These are phyloP conservation scores for Aristolochia contorta DNA, from an alignment of 164 flowering plant species.

Conservation along the genomic window DNA sequence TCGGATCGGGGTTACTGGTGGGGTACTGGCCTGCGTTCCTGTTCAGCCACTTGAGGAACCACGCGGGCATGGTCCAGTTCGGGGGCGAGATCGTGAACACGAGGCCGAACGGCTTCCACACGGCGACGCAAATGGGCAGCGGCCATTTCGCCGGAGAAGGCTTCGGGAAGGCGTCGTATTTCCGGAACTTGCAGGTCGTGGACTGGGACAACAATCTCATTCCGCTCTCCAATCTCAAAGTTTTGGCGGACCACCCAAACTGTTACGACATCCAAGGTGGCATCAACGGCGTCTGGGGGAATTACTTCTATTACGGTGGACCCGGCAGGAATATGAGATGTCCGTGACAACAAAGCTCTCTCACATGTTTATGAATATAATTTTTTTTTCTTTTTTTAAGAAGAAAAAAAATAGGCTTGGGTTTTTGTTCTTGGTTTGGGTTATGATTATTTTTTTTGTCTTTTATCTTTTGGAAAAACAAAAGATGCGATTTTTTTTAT, in stretches of 20 bases:
- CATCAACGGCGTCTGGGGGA: slow-evolving; percentile 70
- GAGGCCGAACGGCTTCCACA: slow-evolving; percentile 54
- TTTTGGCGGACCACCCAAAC: slow-evolving; percentile 72
- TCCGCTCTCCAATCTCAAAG: slow-evolving; percentile 51
- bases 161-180: slow-evolving; percentile 73
- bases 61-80: slow-evolving; percentile 9
- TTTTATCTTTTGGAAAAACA: too few species aligned
- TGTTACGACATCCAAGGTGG: slow-evolving; percentile 80
- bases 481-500: neutral
- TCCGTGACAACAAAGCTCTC: slow-evolving; percentile 29
- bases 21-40: slow-evolving; percentile 8
- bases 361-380: slow-evolving; percentile 7
- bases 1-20: slow-evolving; percentile 4
- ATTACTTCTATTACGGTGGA: slow-evolving; percentile 90
- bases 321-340: slow-evolving; percentile 84
- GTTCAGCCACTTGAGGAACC: slow-evolving; percentile 3
- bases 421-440: neutral
- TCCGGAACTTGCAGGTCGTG: slow-evolving; percentile 74
- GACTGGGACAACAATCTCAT: slow-evolving; percentile 90
- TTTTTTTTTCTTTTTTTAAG: slow-evolving; percentile 7
- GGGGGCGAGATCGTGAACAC: slow-evolving; percentile 50
- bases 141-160: slow-evolving; percentile 90
- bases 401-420: slow-evolving; percentile 1
- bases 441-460: too few species aligned
- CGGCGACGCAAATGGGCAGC: slow-evolving; percentile 91